Evolutionary conservation across 805 yeast species (phyloP), one percentile per base, ranked within the genome.

Genomic region (Saccharomyces kudriavzevii): DNA sequence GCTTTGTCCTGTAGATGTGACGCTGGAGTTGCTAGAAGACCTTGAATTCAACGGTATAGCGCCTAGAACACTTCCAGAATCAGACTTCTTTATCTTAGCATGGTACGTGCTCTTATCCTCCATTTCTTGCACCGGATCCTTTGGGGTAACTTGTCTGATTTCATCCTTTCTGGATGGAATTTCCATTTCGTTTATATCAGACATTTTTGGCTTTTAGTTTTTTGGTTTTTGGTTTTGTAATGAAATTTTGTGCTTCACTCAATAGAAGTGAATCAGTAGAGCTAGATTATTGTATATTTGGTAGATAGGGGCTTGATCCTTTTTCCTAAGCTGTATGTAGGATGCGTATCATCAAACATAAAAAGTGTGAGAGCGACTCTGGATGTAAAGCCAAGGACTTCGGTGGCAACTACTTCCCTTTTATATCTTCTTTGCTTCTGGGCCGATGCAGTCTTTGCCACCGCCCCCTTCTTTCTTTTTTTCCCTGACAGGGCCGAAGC

Each of bases 391-490:
- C 5, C 22, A 4, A 35, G 8, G 24, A 35, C 43, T 4, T 17
- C 43, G 43, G 43, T 35, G 43, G 43, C 43, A 17, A 35, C 22
- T 35, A 35, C 17, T 35, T 35, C 43, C 43, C 43, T 35, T 35
- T 35, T 35, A 35, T 35, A 35, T 35, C 43, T 17, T 17, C 43
- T 35, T 35, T 2, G 56, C 49, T 29, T 57, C 63, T 2, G 60
- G 51, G 24, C 52, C 54, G 28, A 57, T 47, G n/a, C 59, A 52
- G 25, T 52, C 53, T 30, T 53, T 58, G 20, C 54, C 55, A 31
- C 54, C 58, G 35, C 48, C 51, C 24, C 49, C 49, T 28, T 56
- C 53, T 31, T 51, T 58, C 47, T 50, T 56, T 54, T 47, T 56
- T 55, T 55, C 43, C 43, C 43, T 35, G 43, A 35, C 43, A 35